A percentile compares a stretch with the other conserved stretches of the same genome.
Evolutionary conservation across 768 basidiomycete species (phyloP).

Genomic region (Leccinellum luteum): DNA sequence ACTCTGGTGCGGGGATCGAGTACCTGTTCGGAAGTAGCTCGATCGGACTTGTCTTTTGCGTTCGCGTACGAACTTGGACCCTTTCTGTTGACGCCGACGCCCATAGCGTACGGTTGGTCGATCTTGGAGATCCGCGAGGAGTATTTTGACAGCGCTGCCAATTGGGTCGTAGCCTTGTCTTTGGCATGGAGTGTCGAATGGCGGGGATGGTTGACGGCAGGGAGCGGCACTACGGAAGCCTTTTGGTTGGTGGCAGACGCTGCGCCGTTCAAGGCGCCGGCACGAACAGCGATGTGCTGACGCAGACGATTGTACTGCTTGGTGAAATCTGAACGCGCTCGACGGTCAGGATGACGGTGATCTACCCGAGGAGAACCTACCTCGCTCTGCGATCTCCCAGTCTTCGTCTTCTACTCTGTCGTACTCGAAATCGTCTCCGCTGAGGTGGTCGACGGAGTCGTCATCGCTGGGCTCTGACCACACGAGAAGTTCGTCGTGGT

Average conservation of each 20-base stretch:
- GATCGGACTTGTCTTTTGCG: slow-evolving; percentile 92
- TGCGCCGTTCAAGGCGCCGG: slow-evolving; percentile 62
- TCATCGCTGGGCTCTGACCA: slow-evolving; percentile 31
- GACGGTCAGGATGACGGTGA: not conserved
- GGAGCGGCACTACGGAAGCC: slow-evolving; percentile 57
- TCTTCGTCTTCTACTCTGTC: slow-evolving; percentile 81
- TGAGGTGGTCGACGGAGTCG: slow-evolving; percentile 30
- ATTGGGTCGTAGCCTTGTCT: slow-evolving; percentile 67
- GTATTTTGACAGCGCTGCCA: slow-evolving; percentile 73
- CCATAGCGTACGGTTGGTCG: slow-evolving; percentile 63
- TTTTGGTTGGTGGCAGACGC: slow-evolving; percentile 50
- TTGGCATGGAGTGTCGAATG: slow-evolving; percentile 37
- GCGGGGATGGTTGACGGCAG: slow-evolving; percentile 68
- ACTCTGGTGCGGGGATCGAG: slow-evolving; percentile 93
- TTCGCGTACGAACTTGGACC: slow-evolving; percentile 86
- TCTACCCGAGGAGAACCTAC: slow-evolving; percentile 36
- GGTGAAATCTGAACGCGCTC: slow-evolving; percentile 77
- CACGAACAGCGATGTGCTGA: slow-evolving; percentile 85
- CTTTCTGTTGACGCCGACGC: slow-evolving; percentile 86
- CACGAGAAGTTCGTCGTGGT: slow-evolving; percentile 21
- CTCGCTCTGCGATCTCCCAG: slow-evolving; percentile 84
- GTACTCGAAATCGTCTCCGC: slow-evolving; percentile 53
- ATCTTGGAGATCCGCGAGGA: slow-evolving; percentile 73
- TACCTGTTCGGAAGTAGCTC: slow-evolving; percentile 96
- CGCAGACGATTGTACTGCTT: slow-evolving; percentile 96